phyloP scores from a whole-genome alignment of 2,329 filamentous ascomycete species.

The Dactylellina sp. region DNA sequence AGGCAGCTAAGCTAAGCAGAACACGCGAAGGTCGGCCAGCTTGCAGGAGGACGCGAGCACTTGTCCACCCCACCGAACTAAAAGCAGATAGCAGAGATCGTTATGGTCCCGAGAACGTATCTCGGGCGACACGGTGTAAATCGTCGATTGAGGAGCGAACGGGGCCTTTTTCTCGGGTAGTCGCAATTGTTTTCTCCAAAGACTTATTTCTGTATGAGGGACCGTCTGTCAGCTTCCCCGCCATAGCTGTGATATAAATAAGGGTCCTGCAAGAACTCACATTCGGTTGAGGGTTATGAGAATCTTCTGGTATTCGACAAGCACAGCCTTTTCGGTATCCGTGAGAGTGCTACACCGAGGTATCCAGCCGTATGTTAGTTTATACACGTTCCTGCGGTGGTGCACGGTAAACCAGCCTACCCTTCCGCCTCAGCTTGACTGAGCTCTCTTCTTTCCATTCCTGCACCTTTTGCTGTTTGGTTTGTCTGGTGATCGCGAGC shows the following conservation, averaged over 20 bases:
- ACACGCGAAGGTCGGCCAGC: slow-evolving; percentile 23
- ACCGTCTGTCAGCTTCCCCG: too few relatives aligned
- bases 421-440: slow-evolving; percentile 6
- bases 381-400: background rate
- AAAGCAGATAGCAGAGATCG: background rate
- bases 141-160: slow-evolving; percentile 51
- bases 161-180: slow-evolving; percentile 49
- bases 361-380: background rate
- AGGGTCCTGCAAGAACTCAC: background rate
- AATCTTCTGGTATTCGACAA: slow-evolving; percentile 55
- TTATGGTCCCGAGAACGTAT: slow-evolving; percentile 47
- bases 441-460: slow-evolving; percentile 19
- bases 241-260: background rate
- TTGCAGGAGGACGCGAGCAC: slow-evolving; percentile 15
- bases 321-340: slow-evolving; percentile 50
- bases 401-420: background rate
- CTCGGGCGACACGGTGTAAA: slow-evolving; percentile 44
- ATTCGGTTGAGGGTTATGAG: slow-evolving; percentile 48
- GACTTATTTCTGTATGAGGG: slow-evolving; percentile 34
- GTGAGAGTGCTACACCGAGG: slow-evolving; percentile 39
- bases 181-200: slow-evolving; percentile 48
- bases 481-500: background rate
- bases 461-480: background rate
- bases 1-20: slow-evolving; percentile 31
- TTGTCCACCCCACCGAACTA: background rate